Evolutionary conservation across 164 flowering plant species (phyloP), one percentile per base, ranked within the genome.

Genomic region (Nymphaea thermarum): DNA sequence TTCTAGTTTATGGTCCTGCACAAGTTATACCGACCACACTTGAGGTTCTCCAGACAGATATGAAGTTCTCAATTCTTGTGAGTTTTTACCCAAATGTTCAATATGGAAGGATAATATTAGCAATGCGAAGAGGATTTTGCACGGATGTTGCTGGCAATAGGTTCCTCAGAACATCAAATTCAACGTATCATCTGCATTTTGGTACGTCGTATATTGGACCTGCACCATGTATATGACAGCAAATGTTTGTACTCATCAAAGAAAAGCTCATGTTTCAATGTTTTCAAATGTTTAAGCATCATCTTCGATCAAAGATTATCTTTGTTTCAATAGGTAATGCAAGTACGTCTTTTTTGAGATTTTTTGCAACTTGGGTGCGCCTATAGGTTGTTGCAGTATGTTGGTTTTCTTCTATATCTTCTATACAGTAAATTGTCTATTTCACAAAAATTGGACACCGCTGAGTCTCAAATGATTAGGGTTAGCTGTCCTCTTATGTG

Each of bases 1-100:
- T 94, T 75, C 86, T 89, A 68, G 97, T 91, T 44, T 91, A 89
- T 72, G 98, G 97, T 72, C 80, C 86, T 67, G 98, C 95, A 44
- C 86, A 87, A 73, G 91, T 89, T 60, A 70, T 89, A 66, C 97
- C 98, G 66, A 77, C 86, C 65, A 80, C 97, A 4, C 73, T 94
- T 42, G 78, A 66, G 5, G 68, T 79, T 74, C 76, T 88, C 72
- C 73, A 87, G 80, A 87, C 87, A 69, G 76, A 81, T 74, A 82
- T 88, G 71, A 80, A 77, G 74, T 91, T 76, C 73, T 81, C 93
- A 25, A 75, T 94, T 69, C 67, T 77, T 25, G 93, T 94, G 71
- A 65, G 76, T 57, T 79, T 91, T 60, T 81, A 95, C 43, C 51
- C 86, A 17, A 68, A 12, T 62, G 80, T 67, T 70, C 82, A 81